Base-by-base conservation (phyloP, 768 basidiomycete species). In the Podaxis sp. region DNA sequence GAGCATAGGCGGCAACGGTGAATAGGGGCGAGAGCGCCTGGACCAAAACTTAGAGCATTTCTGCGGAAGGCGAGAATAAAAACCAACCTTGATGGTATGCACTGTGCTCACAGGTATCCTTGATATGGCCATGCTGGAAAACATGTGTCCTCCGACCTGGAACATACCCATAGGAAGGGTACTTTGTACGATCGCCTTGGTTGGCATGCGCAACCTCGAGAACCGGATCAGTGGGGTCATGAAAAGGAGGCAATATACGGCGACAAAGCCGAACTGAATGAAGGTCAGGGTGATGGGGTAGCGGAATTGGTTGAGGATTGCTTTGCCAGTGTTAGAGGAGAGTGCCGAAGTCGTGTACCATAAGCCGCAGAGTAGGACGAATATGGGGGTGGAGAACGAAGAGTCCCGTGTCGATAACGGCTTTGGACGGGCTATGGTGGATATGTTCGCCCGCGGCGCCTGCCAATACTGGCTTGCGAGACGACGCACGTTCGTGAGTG, bases 231-330 rank as follows among this genome's bases (percentile, higher is more conserved):
- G 66, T 32, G 92, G 92, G 11, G 84, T 86, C 87, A 93, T 93
- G 77, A 89, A 84, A 54, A 96, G 74, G 54, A 92, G 77, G 69
- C 93, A 97, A 75, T 90, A 98, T 9, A 76, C 77, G 6, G 93
- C 90, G 52, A 98, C 90, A 72, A 98, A 97, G 65, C 88, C 95
- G 70, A 99, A 99, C 71, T 99, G 97, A 68, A 99, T 83, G 70
- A 99, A 93, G 40, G 97, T 99, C 70, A 99, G 86, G 63, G 97
- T 98, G 69, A 99, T 84, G 4, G 97, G 97, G 74, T 91, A 98
- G 56, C 87, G 84, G 75, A 98, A 99, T 67, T 90, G 88, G 66
- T 81, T 95, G 66, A 99, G 81, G 74, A 99, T 95, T 48, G 89
- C 84, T 72, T 99, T 99, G 60, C 95, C 97, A 1, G 96, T 98